phyloP scores from a whole-genome alignment of 2,329 filamentous ascomycete species.

The Xylaria sp. region DNA sequence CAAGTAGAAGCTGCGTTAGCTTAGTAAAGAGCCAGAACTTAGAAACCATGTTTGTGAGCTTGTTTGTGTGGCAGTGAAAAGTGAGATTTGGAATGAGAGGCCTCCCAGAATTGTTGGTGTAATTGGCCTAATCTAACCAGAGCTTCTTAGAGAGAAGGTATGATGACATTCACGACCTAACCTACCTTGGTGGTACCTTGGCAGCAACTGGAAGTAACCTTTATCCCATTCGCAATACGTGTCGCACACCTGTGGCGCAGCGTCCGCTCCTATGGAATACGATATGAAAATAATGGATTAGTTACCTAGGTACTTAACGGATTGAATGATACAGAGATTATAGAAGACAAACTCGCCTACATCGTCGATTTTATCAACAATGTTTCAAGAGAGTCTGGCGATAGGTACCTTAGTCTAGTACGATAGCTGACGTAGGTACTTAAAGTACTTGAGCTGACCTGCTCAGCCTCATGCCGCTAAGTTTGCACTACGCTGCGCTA shows the following conservation, averaged over 20 bases:
- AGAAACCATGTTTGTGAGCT: neutral
- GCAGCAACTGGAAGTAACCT: neutral
- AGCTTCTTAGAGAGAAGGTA: neutral
- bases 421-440: neutral
- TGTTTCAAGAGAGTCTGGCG: too few species aligned
- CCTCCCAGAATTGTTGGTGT: conserved; percentile 24
- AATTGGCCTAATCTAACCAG: conserved; percentile 2
- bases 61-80: conserved; percentile 26
- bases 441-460: neutral
- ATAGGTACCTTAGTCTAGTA: neutral
- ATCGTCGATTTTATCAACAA: too few species aligned
- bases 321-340: too few species aligned
- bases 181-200: too few species aligned
- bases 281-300: too few species aligned
- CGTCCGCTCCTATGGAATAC: too few species aligned
- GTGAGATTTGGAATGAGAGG: conserved; percentile 32
- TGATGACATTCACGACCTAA: neutral
- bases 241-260: too few species aligned
- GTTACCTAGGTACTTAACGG: too few species aligned
- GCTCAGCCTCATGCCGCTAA: conserved; percentile 2
- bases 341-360: too few species aligned
- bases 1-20: neutral
- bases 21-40: too few species aligned
- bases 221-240: too few species aligned
- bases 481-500: neutral